Evolutionary conservation across 768 basidiomycete species (phyloP), one percentile per base, ranked within the genome.

Genomic region (Mrakia blollopis): DNA sequence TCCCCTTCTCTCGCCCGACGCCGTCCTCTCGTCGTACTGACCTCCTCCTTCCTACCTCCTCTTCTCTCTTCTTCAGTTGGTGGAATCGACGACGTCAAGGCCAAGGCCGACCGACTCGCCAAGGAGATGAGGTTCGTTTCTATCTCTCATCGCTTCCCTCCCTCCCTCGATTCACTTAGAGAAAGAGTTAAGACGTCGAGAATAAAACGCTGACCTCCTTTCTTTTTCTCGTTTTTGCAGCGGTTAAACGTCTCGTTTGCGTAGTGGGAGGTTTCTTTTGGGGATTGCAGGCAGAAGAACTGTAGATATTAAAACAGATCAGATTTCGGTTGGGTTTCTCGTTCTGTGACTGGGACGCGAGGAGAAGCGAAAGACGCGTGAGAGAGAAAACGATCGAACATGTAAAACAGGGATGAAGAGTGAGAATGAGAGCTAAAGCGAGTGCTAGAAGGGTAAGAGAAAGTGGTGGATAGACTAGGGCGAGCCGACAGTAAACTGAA

Each of bases 61-160:
- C 47, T 50, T 50, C 47, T 50, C 47, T 50, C 7, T 21, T 14
- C 21, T 18, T 50, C 47, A 50, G 89, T 89, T 61, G 96, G 96
- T 81, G 96, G 93, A 81, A 96, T 98, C 82, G 93, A 94, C 85
- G 96, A 98, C 80, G 96, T 92, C 84, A 94, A 96, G 88, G 85
- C 88, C 80, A 99, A 99, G 90, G 97, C 97, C 80, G 95, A 95
- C 85, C 91, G 95, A 85, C 89, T 96, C 80, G 92, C 94, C 77
- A 96, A 96, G 88, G 95, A 98, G 82, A 93, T 95, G 87, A 68
- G 65, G 65, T 68, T 6, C 65, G 65, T 68, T n/a, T 35, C 37
- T 21, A 9, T 4, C n/a, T 23, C 32, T 37, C 35, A 10, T 32
- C 32, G 9, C 35, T 35, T 32, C 37, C 65, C 7, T 37, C 35